Evolutionary conservation across 495 filamentous ascomycete genomes (phyloP).

Genomic region (Xylona heveae): DNA sequence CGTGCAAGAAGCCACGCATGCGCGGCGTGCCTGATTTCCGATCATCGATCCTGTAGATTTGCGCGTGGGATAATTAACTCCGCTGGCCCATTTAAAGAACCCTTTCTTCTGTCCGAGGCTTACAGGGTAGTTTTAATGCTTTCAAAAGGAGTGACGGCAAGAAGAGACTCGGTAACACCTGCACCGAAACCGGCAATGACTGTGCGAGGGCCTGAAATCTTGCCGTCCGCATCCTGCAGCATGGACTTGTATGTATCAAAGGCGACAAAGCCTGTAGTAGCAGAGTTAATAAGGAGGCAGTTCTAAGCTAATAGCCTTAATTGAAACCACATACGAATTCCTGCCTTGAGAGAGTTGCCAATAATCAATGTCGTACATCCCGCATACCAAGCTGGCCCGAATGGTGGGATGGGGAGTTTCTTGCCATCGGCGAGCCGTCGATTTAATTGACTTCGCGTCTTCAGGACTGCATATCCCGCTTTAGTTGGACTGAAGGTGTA

Average conservation of each 20-base stretch:
- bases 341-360: slow-evolving; percentile 89
- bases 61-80: neutral
- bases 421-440: slow-evolving; percentile 53
- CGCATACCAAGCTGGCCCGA: slow-evolving; percentile 89
- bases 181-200: slow-evolving; percentile 90
- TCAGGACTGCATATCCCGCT: slow-evolving; percentile 41
- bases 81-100: neutral
- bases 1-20: slow-evolving; percentile 84
- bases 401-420: slow-evolving; percentile 91
- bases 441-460: slow-evolving; percentile 89
- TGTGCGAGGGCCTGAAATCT: slow-evolving; percentile 72
- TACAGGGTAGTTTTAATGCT: slow-evolving; percentile 91
- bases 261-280: slow-evolving; percentile 59
- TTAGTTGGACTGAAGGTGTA: neutral
- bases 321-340: slow-evolving; percentile 51
- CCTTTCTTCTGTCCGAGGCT: neutral
- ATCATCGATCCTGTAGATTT: slow-evolving; percentile 58
- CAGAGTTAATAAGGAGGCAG: slow-evolving; percentile 1
- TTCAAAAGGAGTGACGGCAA: slow-evolving; percentile 93
- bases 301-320: neutral
- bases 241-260: slow-evolving; percentile 82
- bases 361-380: slow-evolving; percentile 95
- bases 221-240: slow-evolving; percentile 67
- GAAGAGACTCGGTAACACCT: slow-evolving; percentile 76
- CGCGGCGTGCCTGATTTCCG: slow-evolving; percentile 71